phyloP scores from a whole-genome alignment of 768 basidiomycete species.

The Tulasnella sp. region DNA sequence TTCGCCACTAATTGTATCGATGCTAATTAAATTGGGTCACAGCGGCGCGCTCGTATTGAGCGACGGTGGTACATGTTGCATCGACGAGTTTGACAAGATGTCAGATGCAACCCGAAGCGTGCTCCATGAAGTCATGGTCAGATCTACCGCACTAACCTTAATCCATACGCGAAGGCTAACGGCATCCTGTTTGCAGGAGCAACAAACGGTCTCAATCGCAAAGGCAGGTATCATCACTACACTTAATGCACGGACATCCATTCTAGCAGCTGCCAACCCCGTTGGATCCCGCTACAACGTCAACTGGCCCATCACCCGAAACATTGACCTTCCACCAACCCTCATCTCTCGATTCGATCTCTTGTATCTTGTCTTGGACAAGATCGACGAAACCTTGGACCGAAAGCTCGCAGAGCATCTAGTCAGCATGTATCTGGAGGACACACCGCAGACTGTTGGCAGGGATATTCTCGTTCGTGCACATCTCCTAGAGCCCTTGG shows the following conservation, averaged over 20 bases:
- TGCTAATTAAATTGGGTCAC: conserved; percentile 11
- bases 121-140: conserved; percentile 55
- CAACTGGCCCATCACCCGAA: conserved; percentile 84
- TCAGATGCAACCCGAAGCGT: conserved; percentile 46
- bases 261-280: conserved; percentile 92
- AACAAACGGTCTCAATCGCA: conserved; percentile 52
- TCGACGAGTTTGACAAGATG: conserved; percentile 83
- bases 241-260: conserved; percentile 49
- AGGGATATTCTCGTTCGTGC: conserved; percentile 72
- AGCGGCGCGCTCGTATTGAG: conserved; percentile 92
- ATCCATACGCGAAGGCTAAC: not conserved
- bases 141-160: conserved; percentile 26
- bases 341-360: conserved; percentile 97
- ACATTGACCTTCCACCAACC: conserved; percentile 96
- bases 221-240: conserved; percentile 53
- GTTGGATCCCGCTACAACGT: conserved; percentile 94
- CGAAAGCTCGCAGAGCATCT: conserved; percentile 86
- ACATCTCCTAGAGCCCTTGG: not conserved
- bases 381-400: conserved; percentile 85
- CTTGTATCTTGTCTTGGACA: conserved; percentile 91
- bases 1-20: not conserved
- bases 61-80: conserved; percentile 97
- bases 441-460: conserved; percentile 61
- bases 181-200: conserved; percentile 47
- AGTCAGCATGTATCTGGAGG: conserved; percentile 90